Evolutionary conservation across 2,329 filamentous ascomycete species (phyloP).

Genomic region (Aspergillus fumigatus): DNA sequence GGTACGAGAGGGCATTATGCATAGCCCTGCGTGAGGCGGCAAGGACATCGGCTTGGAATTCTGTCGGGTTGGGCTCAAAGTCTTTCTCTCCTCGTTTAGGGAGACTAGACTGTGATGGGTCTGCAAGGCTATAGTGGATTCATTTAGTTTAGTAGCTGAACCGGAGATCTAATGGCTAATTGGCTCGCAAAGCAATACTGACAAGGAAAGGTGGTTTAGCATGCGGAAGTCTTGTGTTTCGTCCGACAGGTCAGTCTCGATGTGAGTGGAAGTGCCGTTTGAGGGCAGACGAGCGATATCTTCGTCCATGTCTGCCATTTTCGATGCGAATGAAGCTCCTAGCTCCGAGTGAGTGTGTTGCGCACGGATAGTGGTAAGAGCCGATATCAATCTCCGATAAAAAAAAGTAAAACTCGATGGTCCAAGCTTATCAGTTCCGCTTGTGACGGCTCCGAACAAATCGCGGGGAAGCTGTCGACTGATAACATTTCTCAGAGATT

Average conservation of each 20-base stretch:
- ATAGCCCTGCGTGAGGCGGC: constrained; percentile 80
- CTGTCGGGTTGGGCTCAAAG: constrained; percentile 88
- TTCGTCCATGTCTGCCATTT: constrained; percentile 44
- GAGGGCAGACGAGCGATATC: constrained; percentile 33
- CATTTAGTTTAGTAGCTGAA: neutral
- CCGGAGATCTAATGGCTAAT: neutral
- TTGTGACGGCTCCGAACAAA: neutral
- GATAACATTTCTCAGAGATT: neutral
- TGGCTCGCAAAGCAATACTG: constrained; percentile 10
- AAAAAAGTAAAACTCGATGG: constrained; percentile 13
- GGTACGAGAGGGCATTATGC: constrained; percentile 77
- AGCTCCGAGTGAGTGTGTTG: neutral
- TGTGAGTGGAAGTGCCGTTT: constrained; percentile 27
- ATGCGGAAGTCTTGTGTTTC: constrained; percentile 85
- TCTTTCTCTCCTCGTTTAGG: constrained; percentile 95
- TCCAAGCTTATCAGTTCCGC: constrained; percentile 9
- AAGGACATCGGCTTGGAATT: constrained; percentile 71
- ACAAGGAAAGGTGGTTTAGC: constrained; percentile 54
- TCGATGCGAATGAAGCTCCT: neutral
- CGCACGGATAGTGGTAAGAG: neutral
- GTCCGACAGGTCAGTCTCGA: constrained; percentile 66
- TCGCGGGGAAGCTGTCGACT: constrained; percentile 1
- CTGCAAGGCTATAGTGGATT: constrained; percentile 26
- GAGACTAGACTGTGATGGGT: constrained; percentile 45
- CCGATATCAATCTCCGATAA: constrained; percentile 8